phyloP scores from a whole-genome alignment of 2,329 filamentous ascomycete species.

The Aureobasidium sp. region DNA sequence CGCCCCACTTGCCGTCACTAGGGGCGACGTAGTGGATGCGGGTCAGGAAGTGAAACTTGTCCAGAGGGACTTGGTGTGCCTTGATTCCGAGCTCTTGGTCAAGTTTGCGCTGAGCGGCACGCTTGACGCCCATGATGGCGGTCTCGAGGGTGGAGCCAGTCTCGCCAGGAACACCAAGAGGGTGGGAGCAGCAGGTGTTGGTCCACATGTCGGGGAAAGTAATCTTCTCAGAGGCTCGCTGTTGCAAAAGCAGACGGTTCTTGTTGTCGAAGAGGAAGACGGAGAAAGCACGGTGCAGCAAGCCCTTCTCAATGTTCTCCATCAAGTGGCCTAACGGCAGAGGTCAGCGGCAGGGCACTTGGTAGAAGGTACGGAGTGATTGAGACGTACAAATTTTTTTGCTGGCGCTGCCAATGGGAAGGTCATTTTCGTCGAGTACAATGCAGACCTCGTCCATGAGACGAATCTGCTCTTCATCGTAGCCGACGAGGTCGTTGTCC shows the following conservation, averaged over 20 bases:
- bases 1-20: constrained; percentile 95
- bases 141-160: constrained; percentile 75
- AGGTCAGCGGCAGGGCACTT: not conserved
- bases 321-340: constrained; percentile 73
- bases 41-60: constrained; percentile 89
- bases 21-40: constrained; percentile 97
- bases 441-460: constrained; percentile 99
- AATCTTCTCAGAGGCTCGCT: constrained; percentile 93
- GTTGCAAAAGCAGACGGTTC: constrained; percentile 88
- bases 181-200: constrained; percentile 98
- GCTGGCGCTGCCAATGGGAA: constrained; percentile 89
- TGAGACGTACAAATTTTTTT: constrained; percentile 83
- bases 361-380: not conserved
- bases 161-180: constrained; percentile 83
- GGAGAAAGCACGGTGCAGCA: constrained; percentile 95
- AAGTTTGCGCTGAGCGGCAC: constrained; percentile 86
- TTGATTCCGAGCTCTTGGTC: constrained; percentile 93
- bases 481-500: constrained; percentile 71
- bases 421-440: constrained; percentile 84
- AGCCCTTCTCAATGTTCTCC: constrained; percentile 94
- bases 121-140: constrained; percentile 78
- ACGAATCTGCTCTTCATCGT: constrained; percentile 95
- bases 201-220: constrained; percentile 99
- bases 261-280: constrained; percentile 95
- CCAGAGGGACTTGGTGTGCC: constrained; percentile 77